Base-by-base conservation (phyloP, 495 filamentous ascomycete species). In the Penicillium argentinense region DNA sequence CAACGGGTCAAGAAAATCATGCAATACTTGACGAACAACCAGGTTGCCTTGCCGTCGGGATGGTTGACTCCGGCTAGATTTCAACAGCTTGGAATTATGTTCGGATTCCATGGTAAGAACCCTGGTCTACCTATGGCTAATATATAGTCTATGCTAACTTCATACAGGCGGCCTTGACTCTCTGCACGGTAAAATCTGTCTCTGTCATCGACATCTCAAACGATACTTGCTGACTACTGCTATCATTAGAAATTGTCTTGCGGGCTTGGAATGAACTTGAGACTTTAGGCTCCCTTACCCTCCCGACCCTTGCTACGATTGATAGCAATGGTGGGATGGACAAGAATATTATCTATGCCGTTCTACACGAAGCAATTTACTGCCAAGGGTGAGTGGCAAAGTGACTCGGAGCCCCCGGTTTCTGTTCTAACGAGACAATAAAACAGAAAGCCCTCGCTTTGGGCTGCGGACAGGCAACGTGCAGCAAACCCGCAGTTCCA, bases 351-450 rank as follows among this genome's bases (percentile, higher is more conserved):
- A 80, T 97, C 45, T 97, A 97, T 60, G 84, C 89, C 16, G 67
- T 96, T 22, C 68, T 95, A 1, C 92, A 97, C 48, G 93, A 97
- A 63, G 71, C 87, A 4, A 80, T 86, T 46, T 97, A 97, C 69
- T 90, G 85, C 59, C 79, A 79, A 58, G 71, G 71, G 77, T 76
- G 59, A 60, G 66, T 21, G n/a, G n/a, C 5, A 1, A 14, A 12
- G 11, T n/a, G 8, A 43, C 27, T 9, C 16, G 30, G 28, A 21
- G 12, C 1, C n/a, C 3, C 3, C 21, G 8, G 4, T 19, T 36
- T n/a, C 33, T 19, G 5, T 33, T 32, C 57, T 67, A 47, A 70
- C 27, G 17, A n/a, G n/a, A n/a, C n/a, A 36, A 22, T 4, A 11
- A 30, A 45, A 43, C 29, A 78, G 77, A 22, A 49, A 71, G 56